Evolutionary conservation across 2,329 filamentous ascomycete species (phyloP).

Genomic region (Trichoderma sp.): DNA sequence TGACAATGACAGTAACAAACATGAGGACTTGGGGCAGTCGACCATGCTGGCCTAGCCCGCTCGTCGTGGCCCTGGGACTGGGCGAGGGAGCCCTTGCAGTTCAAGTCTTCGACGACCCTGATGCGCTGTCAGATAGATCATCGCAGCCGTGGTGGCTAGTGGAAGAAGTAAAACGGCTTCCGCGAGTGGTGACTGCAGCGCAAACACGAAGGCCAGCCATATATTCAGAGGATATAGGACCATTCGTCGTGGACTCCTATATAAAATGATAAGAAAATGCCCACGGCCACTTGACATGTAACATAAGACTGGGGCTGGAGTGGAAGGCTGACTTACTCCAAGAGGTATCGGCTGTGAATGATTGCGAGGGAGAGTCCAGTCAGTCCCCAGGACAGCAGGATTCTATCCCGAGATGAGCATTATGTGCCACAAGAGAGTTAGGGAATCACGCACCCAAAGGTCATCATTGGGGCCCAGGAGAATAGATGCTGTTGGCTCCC

Average conservation of each 20-base stretch:
- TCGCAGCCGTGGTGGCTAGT: not conserved
- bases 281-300: not conserved
- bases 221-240: not conserved
- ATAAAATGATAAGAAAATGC: not conserved
- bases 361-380: not conserved
- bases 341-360: not conserved
- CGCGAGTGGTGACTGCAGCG: not conserved
- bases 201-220: not conserved
- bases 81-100: not conserved
- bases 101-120: not conserved
- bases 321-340: not conserved
- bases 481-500: not conserved
- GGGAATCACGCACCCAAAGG: not conserved
- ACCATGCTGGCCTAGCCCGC: not conserved
- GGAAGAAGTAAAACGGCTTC: conserved; percentile 3
- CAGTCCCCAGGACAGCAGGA: not conserved
- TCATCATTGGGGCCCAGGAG: not conserved
- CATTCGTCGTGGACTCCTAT: not conserved
- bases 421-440: not conserved
- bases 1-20: not conserved
- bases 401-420: not conserved
- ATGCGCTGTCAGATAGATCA: not conserved
- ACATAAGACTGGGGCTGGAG: not conserved
- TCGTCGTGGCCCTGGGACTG: not conserved
- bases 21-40: not conserved